Conservation (phyloP, 768 basidiomycete genomes). For the Kwoniella europaea region DNA sequence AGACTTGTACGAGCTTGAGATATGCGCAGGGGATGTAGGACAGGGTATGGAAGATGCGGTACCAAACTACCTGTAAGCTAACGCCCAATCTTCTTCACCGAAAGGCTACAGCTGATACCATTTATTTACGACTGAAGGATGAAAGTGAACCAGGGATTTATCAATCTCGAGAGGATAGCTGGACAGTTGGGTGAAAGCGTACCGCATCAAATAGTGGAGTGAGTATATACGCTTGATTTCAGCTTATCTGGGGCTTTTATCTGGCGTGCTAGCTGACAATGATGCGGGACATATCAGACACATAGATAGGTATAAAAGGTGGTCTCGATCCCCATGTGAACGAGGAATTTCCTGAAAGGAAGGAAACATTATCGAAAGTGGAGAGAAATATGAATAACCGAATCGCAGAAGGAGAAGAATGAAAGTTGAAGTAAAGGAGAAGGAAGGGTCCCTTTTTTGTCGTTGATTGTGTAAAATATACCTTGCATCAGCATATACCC, state of each 20-base stretch:
- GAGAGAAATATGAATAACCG: too few relatives aligned
- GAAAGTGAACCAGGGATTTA: conserved; percentile 38
- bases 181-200: conserved; percentile 42
- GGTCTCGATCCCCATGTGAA: conserved; percentile 44
- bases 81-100: not conserved
- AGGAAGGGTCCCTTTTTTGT: not conserved
- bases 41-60: conserved; percentile 43
- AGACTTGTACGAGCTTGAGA: conserved; percentile 52
- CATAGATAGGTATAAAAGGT: conserved; percentile 42
- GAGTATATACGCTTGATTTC: conserved; percentile 4
- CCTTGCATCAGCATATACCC: not conserved
- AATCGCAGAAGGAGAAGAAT: too few relatives aligned
- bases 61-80: conserved; percentile 44
- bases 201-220: conserved; percentile 50
- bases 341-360: conserved; percentile 36
- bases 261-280: not conserved
- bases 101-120: not conserved
- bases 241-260: not conserved
- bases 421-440: too few relatives aligned
- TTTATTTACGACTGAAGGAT: conserved; percentile 18
- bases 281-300: conserved; percentile 16
- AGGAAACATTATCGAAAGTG: too few relatives aligned
- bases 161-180: conserved; percentile 30
- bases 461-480: not conserved
- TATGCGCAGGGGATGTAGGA: conserved; percentile 51